Base-by-base conservation (phyloP, 345 rosid species). In the Mercurialis annua region DNA sequence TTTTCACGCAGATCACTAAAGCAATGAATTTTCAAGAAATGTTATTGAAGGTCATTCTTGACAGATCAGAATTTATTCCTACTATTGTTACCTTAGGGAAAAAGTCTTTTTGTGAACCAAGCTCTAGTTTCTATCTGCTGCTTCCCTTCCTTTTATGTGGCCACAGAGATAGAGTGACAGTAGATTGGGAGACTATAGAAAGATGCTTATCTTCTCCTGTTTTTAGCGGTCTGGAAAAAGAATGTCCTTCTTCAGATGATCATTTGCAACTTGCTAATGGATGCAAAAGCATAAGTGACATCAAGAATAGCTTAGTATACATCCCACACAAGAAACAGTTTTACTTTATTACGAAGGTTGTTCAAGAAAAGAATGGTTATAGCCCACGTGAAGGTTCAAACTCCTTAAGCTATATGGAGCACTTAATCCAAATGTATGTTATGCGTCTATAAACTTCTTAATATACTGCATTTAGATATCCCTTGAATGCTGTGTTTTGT, bases 201-300 rank as follows among this genome's bases (percentile, higher is more conserved):
- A 83, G 81, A 75, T 93, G 97, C 76, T 78, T 93, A 72, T 79
- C 86, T 49, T 93, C 98, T 78, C 88, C 98, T 67, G 68, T 90
- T 58, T 90, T 90, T 47, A 53, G 77, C 67, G 47, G 76, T 47
- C 30, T 14, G 53, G 77, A 75, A 62, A 70, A 69, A 38, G 73
- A 67, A 71, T 66, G 18, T 56, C 65, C 58, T 84, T 80, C 62
- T 68, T 66, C 71, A 50, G 57, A 43, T 38, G 21, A 24, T 59
- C 56, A 34, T 67, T 69, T 90, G 79, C 76, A 55, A 55, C 94
- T 93, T 71, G 94, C 81, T 59, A 85, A 87, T 86, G 90, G 96
- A 75, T 43, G 69, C 72, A 66, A 71, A 82, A 73, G 77, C 42
- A 53, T 53, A 66, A 69, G 74, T 67, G 93, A 93, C 57, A 74